Conservation (phyloP, 169 alveolate species). For the Sarcocystis neurona region DNA sequence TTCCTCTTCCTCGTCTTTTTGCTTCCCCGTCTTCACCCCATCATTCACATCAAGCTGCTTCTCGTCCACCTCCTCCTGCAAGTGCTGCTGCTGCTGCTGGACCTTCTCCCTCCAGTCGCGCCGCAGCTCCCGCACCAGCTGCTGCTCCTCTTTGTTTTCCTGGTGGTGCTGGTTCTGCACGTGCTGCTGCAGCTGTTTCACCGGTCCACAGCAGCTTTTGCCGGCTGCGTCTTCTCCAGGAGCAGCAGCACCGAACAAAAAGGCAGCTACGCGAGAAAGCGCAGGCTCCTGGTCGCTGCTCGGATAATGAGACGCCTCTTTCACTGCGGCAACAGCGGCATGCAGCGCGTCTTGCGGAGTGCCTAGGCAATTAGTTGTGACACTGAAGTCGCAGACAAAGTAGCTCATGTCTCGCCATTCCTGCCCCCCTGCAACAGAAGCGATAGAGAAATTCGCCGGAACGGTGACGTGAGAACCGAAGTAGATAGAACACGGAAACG, state of each 20-base stretch:
- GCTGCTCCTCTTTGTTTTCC: too few relatives aligned
- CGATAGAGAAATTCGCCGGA: too few relatives aligned
- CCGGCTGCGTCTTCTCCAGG: neutral
- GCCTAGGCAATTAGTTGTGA: constrained; percentile 60
- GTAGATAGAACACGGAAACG: too few relatives aligned
- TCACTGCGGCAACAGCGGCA: constrained; percentile 44
- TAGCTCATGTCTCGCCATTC: constrained; percentile 61
- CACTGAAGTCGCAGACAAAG: constrained; percentile 62
- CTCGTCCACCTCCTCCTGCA: too few relatives aligned
- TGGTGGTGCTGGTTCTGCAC: too few relatives aligned
- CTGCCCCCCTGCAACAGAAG: constrained; percentile 43
- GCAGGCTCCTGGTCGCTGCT: constrained; percentile 62
- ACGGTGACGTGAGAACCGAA: too few relatives aligned
- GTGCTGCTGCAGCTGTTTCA: too few relatives aligned
- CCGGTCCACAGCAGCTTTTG: neutral
- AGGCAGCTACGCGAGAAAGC: constrained; percentile 26
- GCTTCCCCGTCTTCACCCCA: too few relatives aligned
- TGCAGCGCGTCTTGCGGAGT: constrained; percentile 51
- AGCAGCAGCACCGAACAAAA: neutral
- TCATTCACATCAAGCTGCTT: too few relatives aligned
- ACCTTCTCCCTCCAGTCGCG: too few relatives aligned
- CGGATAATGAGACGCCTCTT: constrained; percentile 49
- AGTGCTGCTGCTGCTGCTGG: too few relatives aligned
- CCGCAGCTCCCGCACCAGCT: too few relatives aligned
- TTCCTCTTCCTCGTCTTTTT: constrained; percentile 1